Conservation (phyloP, 2,329 filamentous ascomycete genomes). For the Sphaerostilbella broomeana region DNA sequence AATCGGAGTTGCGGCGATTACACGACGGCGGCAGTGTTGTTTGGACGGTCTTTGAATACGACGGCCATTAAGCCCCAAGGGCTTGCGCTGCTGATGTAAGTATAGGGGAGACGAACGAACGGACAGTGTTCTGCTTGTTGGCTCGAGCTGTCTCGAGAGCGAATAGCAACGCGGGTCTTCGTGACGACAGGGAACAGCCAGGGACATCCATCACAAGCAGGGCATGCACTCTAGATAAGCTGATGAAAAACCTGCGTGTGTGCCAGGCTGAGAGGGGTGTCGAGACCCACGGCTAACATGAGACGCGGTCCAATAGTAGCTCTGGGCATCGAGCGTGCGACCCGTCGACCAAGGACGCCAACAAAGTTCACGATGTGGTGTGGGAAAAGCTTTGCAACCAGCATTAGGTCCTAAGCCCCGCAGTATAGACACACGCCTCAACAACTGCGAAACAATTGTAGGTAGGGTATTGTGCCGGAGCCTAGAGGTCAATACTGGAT, state of each 20-base stretch:
- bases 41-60: too few species aligned
- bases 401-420: conserved; percentile 11
- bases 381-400: conserved; percentile 13
- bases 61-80: not conserved
- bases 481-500: not conserved
- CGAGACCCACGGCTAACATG: conserved; percentile 10
- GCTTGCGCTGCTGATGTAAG: not conserved
- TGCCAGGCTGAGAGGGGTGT: conserved; percentile 10
- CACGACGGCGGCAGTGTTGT: too few species aligned
- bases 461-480: not conserved
- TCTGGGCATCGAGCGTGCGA: conserved; percentile 1
- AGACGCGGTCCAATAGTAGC: conserved; percentile 6
- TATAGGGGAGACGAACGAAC: not conserved
- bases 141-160: too few species aligned
- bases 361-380: conserved; percentile 12
- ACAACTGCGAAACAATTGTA: not conserved
- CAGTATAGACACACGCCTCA: conserved; percentile 12
- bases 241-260: conserved; percentile 12
- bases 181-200: too few species aligned
- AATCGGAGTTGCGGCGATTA: too few species aligned
- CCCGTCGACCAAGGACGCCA: conserved; percentile 5
- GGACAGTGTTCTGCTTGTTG: too few species aligned
- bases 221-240: conserved; percentile 10
- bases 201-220: too few species aligned
- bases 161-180: too few species aligned